Conservation (phyloP, 164 flowering plant genomes). For the Stephania japonica region DNA sequence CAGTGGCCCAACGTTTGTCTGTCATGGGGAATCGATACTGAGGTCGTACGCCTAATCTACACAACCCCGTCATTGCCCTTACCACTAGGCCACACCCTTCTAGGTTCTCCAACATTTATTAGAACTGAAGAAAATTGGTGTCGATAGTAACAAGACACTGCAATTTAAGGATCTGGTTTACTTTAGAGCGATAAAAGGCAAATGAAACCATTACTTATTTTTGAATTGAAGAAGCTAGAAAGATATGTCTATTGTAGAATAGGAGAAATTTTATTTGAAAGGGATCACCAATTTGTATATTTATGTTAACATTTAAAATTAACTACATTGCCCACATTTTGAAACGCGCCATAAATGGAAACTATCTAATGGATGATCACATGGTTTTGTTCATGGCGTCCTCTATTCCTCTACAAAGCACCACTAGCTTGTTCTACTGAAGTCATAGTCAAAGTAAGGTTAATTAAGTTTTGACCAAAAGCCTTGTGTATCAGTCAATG, state of each 20-base stretch:
- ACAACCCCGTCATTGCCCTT: too few relatives aligned
- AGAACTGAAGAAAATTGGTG: slow-evolving; percentile 19
- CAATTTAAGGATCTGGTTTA: background rate
- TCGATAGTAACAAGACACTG: background rate
- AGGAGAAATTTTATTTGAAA: background rate
- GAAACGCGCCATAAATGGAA: background rate
- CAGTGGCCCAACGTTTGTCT: too few relatives aligned
- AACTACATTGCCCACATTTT: background rate
- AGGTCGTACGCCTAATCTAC: too few relatives aligned
- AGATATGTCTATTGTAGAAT: background rate
- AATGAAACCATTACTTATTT: slow-evolving; percentile 6
- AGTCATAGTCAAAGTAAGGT: background rate
- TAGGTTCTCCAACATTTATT: slow-evolving; percentile 33
- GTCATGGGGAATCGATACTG: too few relatives aligned
- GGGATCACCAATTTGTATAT: background rate
- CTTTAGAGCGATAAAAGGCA: background rate
- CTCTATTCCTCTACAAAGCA: background rate
- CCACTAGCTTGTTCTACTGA: background rate
- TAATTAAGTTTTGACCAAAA: too few relatives aligned
- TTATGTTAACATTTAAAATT: background rate
- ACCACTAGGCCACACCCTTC: too few relatives aligned
- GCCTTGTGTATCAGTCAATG: too few relatives aligned
- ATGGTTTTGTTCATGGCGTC: background rate
- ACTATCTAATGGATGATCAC: background rate
- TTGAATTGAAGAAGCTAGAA: background rate